Conservation (phyloP, 768 basidiomycete species). For the Mycena chlorophos region DNA sequence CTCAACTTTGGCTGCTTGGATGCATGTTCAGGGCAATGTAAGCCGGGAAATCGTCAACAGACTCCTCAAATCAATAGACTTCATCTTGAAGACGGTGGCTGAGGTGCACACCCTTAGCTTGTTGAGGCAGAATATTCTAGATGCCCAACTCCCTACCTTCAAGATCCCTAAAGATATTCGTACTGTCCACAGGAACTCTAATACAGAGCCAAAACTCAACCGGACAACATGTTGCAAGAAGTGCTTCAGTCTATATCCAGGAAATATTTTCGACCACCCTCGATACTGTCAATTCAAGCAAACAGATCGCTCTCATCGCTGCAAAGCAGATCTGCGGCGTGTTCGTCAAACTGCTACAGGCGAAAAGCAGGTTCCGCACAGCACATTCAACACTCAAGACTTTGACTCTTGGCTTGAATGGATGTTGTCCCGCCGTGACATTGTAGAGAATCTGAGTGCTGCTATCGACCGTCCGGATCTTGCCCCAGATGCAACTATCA, state of each 20-base stretch:
- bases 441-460: not conserved
- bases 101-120: not conserved
- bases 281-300: not conserved
- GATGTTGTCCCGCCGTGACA: slow-evolving; percentile 1
- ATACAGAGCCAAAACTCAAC: slow-evolving; percentile 5
- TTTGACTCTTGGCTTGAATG: slow-evolving; percentile 11
- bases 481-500: not conserved
- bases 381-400: slow-evolving; percentile 1
- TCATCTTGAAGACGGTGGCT: not conserved
- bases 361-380: not conserved
- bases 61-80: not conserved
- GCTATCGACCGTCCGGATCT: not conserved
- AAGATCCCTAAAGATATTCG: slow-evolving; percentile 2
- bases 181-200: not conserved
- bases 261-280: not conserved
- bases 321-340: not conserved
- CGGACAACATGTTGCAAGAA: slow-evolving; percentile 3
- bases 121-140: not conserved
- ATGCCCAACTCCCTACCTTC: slow-evolving; percentile 1
- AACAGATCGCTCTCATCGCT: not conserved
- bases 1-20: not conserved
- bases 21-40: not conserved
- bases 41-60: slow-evolving; percentile 3
- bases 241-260: slow-evolving; percentile 3
- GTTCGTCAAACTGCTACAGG: not conserved